Evolutionary conservation across 2,329 filamentous ascomycete genomes (phyloP).

Genomic region (Hyphodiscus sp.): DNA sequence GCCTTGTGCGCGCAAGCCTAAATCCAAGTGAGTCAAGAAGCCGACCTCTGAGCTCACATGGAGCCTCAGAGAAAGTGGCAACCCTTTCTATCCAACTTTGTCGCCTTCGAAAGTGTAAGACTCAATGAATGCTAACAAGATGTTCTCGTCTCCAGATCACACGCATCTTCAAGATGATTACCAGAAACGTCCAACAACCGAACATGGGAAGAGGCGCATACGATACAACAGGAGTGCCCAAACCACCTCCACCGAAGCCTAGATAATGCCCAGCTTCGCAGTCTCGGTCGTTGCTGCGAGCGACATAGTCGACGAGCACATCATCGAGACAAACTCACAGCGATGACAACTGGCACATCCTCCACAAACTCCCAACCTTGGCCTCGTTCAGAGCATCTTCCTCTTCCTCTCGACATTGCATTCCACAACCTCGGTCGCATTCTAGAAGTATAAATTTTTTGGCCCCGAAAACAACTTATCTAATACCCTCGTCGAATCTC

Average conservation of each 20-base stretch:
- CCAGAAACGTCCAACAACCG: conserved; percentile 25
- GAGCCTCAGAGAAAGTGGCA: conserved; percentile 2
- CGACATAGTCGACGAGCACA: neutral
- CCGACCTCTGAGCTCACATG: conserved; percentile 5
- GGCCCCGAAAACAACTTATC: conserved; percentile 7
- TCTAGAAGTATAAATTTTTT: conserved; percentile 15
- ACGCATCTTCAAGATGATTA: conserved; percentile 22
- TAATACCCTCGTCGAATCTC: conserved; percentile 14
- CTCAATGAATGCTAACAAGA: neutral
- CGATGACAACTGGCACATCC: conserved; percentile 1
- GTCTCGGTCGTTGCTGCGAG: neutral
- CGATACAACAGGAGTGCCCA: conserved; percentile 44
- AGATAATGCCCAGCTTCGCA: conserved; percentile 18
- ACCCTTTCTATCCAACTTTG: neutral
- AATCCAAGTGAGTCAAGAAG: conserved; percentile 22
- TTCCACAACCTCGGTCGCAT: conserved; percentile 5
- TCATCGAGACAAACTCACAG: neutral
- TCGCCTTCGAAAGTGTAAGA: conserved; percentile 1
- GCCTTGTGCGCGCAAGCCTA: conserved; percentile 6
- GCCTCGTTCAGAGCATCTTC: neutral
- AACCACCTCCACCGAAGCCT: conserved; percentile 34
- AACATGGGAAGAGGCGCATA: conserved; percentile 48
- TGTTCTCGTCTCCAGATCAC: conserved; percentile 9
- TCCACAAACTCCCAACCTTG: neutral
- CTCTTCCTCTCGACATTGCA: neutral